phyloP scores from a whole-genome alignment of 352 stramenopile genomes.

The Bremia lactucae region DNA sequence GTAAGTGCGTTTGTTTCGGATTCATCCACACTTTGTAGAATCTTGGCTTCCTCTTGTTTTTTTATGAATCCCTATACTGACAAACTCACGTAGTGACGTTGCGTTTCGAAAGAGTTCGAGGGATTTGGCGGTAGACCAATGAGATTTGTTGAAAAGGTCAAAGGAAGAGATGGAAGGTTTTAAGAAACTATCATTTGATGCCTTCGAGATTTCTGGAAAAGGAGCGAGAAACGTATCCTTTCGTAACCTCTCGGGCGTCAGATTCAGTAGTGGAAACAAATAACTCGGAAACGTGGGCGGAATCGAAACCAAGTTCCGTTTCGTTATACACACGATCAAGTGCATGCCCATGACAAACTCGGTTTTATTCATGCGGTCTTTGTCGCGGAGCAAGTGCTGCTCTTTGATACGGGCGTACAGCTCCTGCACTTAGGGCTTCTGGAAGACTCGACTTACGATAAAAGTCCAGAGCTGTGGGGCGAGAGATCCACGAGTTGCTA shows the following conservation, averaged over 20 bases:
- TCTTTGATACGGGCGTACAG: constrained; percentile 41
- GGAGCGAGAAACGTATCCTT: constrained; percentile 8
- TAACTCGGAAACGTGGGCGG: constrained; percentile 40
- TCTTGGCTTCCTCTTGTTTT: constrained; percentile 20
- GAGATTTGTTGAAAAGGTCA: neutral
- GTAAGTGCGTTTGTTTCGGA: constrained; percentile 25
- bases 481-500: constrained; percentile 14
- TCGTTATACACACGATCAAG: constrained; percentile 71
- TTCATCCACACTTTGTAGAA: constrained; percentile 24
- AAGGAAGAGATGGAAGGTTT: neutral
- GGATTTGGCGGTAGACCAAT: neutral
- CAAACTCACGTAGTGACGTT: constrained; percentile 30
- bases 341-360: constrained; percentile 71
- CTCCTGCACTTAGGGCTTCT: constrained; percentile 36
- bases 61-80: constrained; percentile 28
- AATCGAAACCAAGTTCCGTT: constrained; percentile 42
- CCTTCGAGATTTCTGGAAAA: constrained; percentile 3
- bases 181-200: neutral
- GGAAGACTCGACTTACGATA: constrained; percentile 47
- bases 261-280: constrained; percentile 50
- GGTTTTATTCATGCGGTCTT: constrained; percentile 26
- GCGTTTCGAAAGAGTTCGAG: constrained; percentile 15
- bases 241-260: constrained; percentile 16
- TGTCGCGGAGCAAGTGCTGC: constrained; percentile 24
- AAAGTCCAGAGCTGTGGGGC: constrained; percentile 32